Evolutionary conservation across 2,329 filamentous ascomycete genomes (phyloP), one percentile per base, ranked within the genome.

Genomic region (Aureobasidium subglaciale): DNA sequence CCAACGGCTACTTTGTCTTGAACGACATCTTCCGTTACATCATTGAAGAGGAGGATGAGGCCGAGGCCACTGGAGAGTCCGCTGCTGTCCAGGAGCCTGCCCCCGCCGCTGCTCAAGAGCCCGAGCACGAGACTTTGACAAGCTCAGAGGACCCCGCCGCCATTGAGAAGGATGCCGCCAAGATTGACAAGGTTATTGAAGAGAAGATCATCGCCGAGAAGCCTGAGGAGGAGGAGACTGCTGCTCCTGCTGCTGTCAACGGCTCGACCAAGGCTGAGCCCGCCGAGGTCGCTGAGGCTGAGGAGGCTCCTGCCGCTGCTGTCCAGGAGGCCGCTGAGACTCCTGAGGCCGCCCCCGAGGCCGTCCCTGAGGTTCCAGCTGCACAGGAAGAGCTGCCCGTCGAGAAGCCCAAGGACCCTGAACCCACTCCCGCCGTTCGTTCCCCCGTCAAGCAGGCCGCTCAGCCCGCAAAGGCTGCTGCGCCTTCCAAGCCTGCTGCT

Each of bases 1-100:
- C 90, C 48, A 95, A 92, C 56, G 93, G 93, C 61, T 99, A 97
- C 78, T 99, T 95, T 65, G 92, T 99, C 30, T 82, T 99, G 65
- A 99, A 99, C 73, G 93, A 99, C 68, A 96, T 99, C 70, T 90
- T 97, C 77, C 83, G 93, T 64, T 97, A 95, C 74, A 85, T 99
- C 62, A 84, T 86, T 61, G 89, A 93, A 59, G 88, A 92, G 64
- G 80, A 80, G 38, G 90, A 96, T 59, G 88, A 83, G 63, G 73
- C 76, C 43, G 78, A 83, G 45, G 73, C 72, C 71, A 63, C 65
- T 53, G 59, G 60, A 30, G 63, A 67, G 11, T 64, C 69, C 49
- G 69, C 67, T 50, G 72, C 69, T 48, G 60, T 69, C 22, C 66
- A 71, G 55, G 75, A 76, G 66, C 69, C 73, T 34, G 67, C 67